phyloP scores from a whole-genome alignment of 495 filamentous ascomycete species.

The Staphylotrichum longicolle region DNA sequence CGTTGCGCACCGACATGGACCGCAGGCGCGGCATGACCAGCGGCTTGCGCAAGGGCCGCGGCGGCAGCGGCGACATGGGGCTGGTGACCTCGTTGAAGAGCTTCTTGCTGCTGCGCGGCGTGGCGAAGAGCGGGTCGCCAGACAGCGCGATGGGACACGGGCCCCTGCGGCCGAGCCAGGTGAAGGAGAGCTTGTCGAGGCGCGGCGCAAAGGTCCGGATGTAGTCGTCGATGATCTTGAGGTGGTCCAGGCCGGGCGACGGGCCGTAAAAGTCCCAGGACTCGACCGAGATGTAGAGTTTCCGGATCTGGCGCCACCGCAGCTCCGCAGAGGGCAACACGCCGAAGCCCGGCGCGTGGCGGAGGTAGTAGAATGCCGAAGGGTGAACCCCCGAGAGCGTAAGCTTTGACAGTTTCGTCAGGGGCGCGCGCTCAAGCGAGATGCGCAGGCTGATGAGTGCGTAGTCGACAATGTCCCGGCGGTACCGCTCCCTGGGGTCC shows the following conservation, averaged over 20 bases:
- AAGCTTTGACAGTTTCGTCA: constrained; percentile 59
- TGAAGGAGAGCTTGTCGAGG: constrained; percentile 64
- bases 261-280: constrained; percentile 56
- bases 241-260: constrained; percentile 60
- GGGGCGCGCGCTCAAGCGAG: constrained; percentile 63
- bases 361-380: constrained; percentile 66
- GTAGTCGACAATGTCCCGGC: constrained; percentile 75
- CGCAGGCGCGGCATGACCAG: constrained; percentile 58
- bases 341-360: constrained; percentile 63
- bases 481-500: constrained; percentile 61
- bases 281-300: constrained; percentile 66
- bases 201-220: constrained; percentile 60
- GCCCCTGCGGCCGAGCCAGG: constrained; percentile 66
- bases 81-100: constrained; percentile 54
- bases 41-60: constrained; percentile 44
- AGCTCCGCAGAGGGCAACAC: constrained; percentile 58
- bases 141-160: constrained; percentile 65
- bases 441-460: constrained; percentile 77
- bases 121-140: constrained; percentile 58
- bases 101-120: constrained; percentile 50
- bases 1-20: constrained; percentile 65
- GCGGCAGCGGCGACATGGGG: constrained; percentile 50
- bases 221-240: constrained; percentile 73
- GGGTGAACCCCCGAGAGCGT: constrained; percentile 67
- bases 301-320: constrained; percentile 69